phyloP scores from a whole-genome alignment of 148 eudicot genomes.

The Pouteria glomerata region DNA sequence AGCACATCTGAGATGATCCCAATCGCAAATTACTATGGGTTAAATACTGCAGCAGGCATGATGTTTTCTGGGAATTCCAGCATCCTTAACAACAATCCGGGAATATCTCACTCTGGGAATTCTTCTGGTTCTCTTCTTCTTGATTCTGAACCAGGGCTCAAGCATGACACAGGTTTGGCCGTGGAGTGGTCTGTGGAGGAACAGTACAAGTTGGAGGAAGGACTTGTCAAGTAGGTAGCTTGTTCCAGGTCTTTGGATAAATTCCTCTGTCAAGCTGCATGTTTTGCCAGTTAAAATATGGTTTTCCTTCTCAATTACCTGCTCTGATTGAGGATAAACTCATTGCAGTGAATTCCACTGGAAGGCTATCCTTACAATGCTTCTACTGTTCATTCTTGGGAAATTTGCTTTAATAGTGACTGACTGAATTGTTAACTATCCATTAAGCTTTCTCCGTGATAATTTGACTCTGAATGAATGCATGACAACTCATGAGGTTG shows the following conservation, averaged over 20 bases:
- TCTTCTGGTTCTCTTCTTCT: conserved; percentile 47
- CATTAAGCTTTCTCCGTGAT: not conserved
- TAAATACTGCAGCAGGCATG: conserved; percentile 34
- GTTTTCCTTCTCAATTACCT: not conserved
- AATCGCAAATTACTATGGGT: conserved; percentile 43
- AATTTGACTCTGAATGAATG: not conserved
- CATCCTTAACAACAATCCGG: conserved; percentile 29
- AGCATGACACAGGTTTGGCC: conserved; percentile 69
- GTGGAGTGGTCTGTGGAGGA: conserved; percentile 87
- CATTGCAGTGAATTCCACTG: not conserved
- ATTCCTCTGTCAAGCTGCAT: not conserved
- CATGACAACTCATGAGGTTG: not conserved
- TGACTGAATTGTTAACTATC: not conserved
- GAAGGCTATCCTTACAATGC: not conserved
- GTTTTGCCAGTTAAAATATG: not conserved
- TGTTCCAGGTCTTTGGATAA: conserved; percentile 16
- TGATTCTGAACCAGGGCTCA: conserved; percentile 71
- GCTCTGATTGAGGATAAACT: not conserved
- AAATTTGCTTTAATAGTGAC: not conserved
- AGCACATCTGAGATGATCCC: conserved; percentile 52
- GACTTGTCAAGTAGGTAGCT: conserved; percentile 70
- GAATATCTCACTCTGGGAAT: conserved; percentile 31
- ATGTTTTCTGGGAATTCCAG: conserved; percentile 50
- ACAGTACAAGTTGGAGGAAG: conserved; percentile 72
- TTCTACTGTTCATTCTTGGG: not conserved